Percentiles rank a stretch among this genome's conserved stretches.
Evolutionary conservation across 768 basidiomycete species (phyloP).

Genomic region (Daedaleopsis nitida): DNA sequence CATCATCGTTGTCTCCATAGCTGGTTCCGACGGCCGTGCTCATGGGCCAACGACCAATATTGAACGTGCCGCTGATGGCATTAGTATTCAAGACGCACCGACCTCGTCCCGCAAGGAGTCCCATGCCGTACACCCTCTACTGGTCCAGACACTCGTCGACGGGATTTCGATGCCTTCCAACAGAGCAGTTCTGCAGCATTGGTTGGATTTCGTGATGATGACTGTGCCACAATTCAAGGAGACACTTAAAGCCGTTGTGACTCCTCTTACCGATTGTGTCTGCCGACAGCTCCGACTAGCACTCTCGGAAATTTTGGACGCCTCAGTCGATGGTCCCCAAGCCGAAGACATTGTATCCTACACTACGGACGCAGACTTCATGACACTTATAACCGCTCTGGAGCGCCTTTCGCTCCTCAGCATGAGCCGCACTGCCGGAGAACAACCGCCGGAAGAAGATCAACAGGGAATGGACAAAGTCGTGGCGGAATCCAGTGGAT

Average conservation of each 20-base stretch:
- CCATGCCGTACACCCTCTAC: constrained; percentile 66
- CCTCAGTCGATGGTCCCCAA: constrained; percentile 38
- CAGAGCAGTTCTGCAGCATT: constrained; percentile 85
- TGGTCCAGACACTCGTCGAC: constrained; percentile 79
- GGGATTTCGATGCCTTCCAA: constrained; percentile 73
- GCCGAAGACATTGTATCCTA: constrained; percentile 47
- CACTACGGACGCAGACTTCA: constrained; percentile 78
- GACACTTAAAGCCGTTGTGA: constrained; percentile 62
- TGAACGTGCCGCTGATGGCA: constrained; percentile 12
- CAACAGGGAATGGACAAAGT: constrained; percentile 50
- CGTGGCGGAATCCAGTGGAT: constrained; percentile 57
- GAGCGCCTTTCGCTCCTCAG: constrained; percentile 82
- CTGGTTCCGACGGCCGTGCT: constrained; percentile 32
- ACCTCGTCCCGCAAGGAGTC: constrained; percentile 31
- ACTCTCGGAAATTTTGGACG: constrained; percentile 55
- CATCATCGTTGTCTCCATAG: constrained; percentile 66
- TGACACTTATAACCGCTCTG: constrained; percentile 81
- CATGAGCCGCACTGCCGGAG: constrained; percentile 58
- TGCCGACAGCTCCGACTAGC: constrained; percentile 65
- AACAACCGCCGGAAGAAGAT: constrained; percentile 58
- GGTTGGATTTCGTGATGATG: constrained; percentile 95
- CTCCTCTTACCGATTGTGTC: constrained; percentile 78
- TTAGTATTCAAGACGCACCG: constrained; percentile 15
- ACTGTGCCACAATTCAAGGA: constrained; percentile 85
- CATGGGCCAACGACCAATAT: not conserved